These are phyloP conservation scores for Yamadazyma paraphyllophila DNA, from an alignment of 805 yeast genomes.

Conservation along the genomic window DNA sequence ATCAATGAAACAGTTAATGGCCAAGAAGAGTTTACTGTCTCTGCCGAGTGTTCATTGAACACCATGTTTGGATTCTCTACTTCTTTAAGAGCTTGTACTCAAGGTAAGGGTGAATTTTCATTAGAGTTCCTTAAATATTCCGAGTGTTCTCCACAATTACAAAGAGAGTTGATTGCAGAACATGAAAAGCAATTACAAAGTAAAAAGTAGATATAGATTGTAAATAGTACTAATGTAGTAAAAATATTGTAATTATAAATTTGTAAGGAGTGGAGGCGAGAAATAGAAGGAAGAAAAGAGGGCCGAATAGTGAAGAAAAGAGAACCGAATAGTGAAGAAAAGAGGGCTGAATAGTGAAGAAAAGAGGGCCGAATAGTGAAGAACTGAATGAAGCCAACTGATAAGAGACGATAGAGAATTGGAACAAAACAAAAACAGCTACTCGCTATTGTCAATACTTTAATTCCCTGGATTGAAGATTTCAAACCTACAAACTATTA, in stretches of 20 bases:
- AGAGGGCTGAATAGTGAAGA: too few relatives aligned
- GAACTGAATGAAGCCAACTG: too few relatives aligned
- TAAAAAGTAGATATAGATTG: slow-evolving; percentile 8
- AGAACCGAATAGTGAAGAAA: too few relatives aligned
- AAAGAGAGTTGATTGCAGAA: slow-evolving; percentile 84
- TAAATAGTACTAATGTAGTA: slow-evolving; percentile 3
- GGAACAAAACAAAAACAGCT: too few relatives aligned
- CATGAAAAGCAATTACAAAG: slow-evolving; percentile 42
- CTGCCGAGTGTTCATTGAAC: slow-evolving; percentile 95
- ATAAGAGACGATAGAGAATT: too few relatives aligned
- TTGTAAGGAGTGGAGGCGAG: too few relatives aligned
- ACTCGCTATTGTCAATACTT: too few relatives aligned
- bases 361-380: not conserved
- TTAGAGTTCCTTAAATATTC: slow-evolving; percentile 91
- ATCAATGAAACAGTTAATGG: slow-evolving; percentile 93
- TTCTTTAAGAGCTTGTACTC: slow-evolving; percentile 91
- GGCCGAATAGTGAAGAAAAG: not conserved
- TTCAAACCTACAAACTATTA: not conserved
- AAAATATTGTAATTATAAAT: not conserved
- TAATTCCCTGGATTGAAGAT: not conserved
- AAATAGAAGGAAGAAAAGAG: not conserved
- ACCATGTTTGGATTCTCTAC: slow-evolving; percentile 96
- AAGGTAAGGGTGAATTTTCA: slow-evolving; percentile 98
- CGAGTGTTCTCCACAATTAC: slow-evolving; percentile 87
- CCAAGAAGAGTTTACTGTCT: slow-evolving; percentile 88